Base-by-base conservation (phyloP, 306 rosid species). In the Amphicarpaea edgeworthii region DNA sequence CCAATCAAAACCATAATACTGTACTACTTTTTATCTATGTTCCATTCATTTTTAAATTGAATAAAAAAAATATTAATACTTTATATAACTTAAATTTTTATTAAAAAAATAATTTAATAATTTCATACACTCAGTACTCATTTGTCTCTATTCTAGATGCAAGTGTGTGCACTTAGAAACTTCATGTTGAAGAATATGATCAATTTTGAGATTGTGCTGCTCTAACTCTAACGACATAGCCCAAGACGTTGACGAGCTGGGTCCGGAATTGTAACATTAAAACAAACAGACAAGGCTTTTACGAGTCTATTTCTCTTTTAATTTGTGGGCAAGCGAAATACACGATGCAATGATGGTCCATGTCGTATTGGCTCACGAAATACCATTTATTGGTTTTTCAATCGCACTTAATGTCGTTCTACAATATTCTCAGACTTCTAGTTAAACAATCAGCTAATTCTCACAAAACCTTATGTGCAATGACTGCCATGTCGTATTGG, bases 181-280 rank as follows among this genome's bases (percentile, higher is more conserved):
- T 30, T 30, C 37, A 30, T 5, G 37, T 6, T 30, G 37, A 30
- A 30, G 28, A 24, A 24, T 24, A 24, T 24, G 28, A 24, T 24
- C 28, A 30, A 30, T 1, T 30, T 30, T 37, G 46, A 42, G 15
- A 11, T 42, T 3, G 15, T 9, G 3, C 11, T 40, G 12, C 43
- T 40, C 12, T 4, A n/a, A 5, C 53, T 4, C 3, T 1, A 47
- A n/a, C n/a, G n/a, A 28, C 0, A 16, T 17, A 17, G 58, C 58
- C 58, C 12, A 50, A 50, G 21, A 17, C 2, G 5, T 17, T 50
- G 5, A 17, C 12, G 9, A 17, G 19, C 9, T 50, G 58, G 24
- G 80, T 12, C 58, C 62, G n/a, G 2, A 60, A 69, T 8, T 4
- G 10, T 9, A 76, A 32, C 16, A 77, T 26, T 63, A 51, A 76